Percentiles rank a stretch among this genome's conserved stretches.
These are phyloP conservation scores for Lolium multiflorum DNA, from an alignment of 176 grass and related monocot genomes.

Conservation along the genomic window DNA sequence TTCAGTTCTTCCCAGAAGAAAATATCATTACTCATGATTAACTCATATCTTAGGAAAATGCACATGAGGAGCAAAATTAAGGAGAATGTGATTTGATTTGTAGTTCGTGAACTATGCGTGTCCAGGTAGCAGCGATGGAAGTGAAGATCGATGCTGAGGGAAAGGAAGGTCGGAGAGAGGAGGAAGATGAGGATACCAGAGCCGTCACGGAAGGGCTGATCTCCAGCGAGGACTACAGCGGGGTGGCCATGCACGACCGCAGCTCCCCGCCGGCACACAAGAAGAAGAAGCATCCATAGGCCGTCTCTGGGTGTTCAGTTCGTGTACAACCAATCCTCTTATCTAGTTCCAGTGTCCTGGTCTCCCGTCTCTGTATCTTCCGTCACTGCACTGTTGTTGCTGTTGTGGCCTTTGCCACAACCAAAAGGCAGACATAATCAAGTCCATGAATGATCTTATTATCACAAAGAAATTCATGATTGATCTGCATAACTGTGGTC, in stretches of 20 bases:
- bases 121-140: conserved; percentile 18
- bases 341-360: neutral
- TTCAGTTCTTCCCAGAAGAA: neutral
- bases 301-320: neutral
- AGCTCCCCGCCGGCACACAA: conserved; percentile 43
- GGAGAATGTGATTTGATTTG: neutral
- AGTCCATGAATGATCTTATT: too few species aligned
- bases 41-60: neutral
- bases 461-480: neutral
- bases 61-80: neutral
- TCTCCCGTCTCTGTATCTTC: too few species aligned
- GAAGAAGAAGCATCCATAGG: conserved; percentile 38
- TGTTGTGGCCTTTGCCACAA: too few species aligned
- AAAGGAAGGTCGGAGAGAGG: neutral
- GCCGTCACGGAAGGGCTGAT: conserved; percentile 38
- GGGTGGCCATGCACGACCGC: conserved; percentile 46
- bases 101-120: neutral
- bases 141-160: neutral
- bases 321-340: neutral
- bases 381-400: too few species aligned
- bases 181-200: neutral
- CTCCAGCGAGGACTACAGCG: conserved; percentile 53
- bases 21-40: neutral
- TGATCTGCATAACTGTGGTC: neutral
- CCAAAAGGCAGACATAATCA: too few species aligned